Evolutionary conservation across 2,329 filamentous ascomycete genomes (phyloP).

Genomic region (Acephala macrosclerotiorum): DNA sequence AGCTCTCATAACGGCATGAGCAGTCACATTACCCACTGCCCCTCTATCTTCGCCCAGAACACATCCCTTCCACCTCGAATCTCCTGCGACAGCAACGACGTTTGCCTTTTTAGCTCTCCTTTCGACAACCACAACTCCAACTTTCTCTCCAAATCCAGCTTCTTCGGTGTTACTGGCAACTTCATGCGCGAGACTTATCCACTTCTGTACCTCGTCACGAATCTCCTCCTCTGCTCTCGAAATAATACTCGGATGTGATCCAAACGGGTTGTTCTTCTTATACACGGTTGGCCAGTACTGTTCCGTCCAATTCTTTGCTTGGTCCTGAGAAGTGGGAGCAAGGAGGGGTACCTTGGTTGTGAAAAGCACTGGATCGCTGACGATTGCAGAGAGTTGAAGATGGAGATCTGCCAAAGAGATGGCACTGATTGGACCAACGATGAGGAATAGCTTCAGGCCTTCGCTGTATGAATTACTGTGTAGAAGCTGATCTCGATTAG

Average conservation of each 20-base stretch:
- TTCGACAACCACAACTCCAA: conserved; percentile 81
- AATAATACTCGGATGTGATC: conserved; percentile 80
- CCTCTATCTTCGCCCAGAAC: conserved; percentile 41
- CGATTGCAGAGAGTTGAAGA: conserved; percentile 54
- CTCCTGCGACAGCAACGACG: conserved; percentile 76
- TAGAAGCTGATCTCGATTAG: neutral
- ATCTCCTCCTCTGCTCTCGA: conserved; percentile 74
- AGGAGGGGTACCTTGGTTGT: conserved; percentile 72
- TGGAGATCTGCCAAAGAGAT: conserved; percentile 63
- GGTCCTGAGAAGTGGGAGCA: conserved; percentile 76
- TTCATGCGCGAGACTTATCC: conserved; percentile 71
- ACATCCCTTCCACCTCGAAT: conserved; percentile 73
- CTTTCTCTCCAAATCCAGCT: conserved; percentile 68
- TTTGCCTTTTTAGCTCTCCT: conserved; percentile 38
- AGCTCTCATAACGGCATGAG: conserved; percentile 78
- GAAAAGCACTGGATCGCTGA: conserved; percentile 52
- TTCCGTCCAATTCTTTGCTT: conserved; percentile 76
- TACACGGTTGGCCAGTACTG: conserved; percentile 88
- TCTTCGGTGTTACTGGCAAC: conserved; percentile 66
- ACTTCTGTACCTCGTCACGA: conserved; percentile 66
- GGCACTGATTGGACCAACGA: conserved; percentile 56
- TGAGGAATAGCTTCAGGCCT: conserved; percentile 47
- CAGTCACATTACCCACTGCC: conserved; percentile 74
- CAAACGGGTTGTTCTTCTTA: conserved; percentile 86
- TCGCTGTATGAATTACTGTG: neutral